These are phyloP conservation scores for Paraconiothyrium brasiliense DNA, from an alignment of 2,329 filamentous ascomycete species.

Conservation along the genomic window DNA sequence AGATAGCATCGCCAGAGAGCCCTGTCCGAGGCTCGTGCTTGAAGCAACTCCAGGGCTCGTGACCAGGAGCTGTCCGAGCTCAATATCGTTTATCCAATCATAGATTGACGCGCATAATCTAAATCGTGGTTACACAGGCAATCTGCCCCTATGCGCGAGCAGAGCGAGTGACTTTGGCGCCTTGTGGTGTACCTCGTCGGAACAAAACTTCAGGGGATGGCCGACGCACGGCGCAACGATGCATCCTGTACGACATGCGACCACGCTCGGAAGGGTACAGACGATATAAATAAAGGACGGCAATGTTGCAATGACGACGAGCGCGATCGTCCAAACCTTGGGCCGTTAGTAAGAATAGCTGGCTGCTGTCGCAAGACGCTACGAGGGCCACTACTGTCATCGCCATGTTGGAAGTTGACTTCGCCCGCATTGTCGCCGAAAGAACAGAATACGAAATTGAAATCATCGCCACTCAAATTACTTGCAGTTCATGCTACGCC, in stretches of 20 bases:
- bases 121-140: neutral
- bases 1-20: neutral
- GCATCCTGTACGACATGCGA: neutral
- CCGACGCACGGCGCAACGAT: neutral
- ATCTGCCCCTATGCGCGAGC: neutral
- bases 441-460: too few species aligned
- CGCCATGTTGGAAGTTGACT: too few species aligned
- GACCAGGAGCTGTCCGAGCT: neutral
- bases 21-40: neutral
- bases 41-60: neutral
- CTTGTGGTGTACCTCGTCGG: slow-evolving; percentile 2
- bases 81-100: neutral
- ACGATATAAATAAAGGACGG: neutral
- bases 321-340: neutral
- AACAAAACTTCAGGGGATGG: slow-evolving; percentile 3
- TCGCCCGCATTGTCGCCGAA: too few species aligned
- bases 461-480: neutral
- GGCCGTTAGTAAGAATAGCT: neutral
- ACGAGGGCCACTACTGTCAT: neutral
- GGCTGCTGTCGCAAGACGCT: neutral
- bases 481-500: neutral
- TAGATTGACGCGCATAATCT: neutral
- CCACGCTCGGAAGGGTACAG: neutral
- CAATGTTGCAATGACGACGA: too few species aligned
- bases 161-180: neutral